phyloP scores from a whole-genome alignment of 306 rosid species.

The Cucurbita ficifolia region DNA sequence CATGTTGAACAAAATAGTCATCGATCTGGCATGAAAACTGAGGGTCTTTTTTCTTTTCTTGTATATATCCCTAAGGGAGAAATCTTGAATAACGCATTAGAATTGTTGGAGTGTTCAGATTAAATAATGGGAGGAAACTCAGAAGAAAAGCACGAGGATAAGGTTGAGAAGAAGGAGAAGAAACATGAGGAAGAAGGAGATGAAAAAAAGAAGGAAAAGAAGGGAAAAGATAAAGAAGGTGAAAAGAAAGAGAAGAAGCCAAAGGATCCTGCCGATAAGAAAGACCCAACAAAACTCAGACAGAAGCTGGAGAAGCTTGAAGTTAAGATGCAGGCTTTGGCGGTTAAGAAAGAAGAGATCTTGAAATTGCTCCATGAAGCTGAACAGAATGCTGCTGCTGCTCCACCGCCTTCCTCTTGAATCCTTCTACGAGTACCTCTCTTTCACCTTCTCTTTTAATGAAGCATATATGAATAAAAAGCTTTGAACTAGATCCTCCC shows the following conservation, averaged over 20 bases:
- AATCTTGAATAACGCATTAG: background rate
- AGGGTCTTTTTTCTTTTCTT: background rate
- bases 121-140: background rate
- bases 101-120: background rate
- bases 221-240: background rate
- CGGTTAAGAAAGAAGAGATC: constrained; percentile 33
- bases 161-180: background rate
- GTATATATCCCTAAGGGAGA: background rate
- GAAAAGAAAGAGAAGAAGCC: constrained; percentile 19
- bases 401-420: constrained; percentile 4
- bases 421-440: background rate
- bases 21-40: too few relatives aligned
- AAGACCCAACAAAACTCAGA: constrained; percentile 33
- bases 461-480: background rate
- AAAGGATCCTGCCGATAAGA: constrained; percentile 45
- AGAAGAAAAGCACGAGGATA: background rate
- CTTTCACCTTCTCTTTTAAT: background rate
- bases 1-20: too few relatives aligned
- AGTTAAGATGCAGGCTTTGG: constrained; percentile 28
- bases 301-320: constrained; percentile 48
- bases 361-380: constrained; percentile 29
- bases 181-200: constrained; percentile 1
- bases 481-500: background rate
- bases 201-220: background rate
- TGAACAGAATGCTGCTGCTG: constrained; percentile 14